Conservation (phyloP, 768 basidiomycete species). For the Mrakia blollopis region DNA sequence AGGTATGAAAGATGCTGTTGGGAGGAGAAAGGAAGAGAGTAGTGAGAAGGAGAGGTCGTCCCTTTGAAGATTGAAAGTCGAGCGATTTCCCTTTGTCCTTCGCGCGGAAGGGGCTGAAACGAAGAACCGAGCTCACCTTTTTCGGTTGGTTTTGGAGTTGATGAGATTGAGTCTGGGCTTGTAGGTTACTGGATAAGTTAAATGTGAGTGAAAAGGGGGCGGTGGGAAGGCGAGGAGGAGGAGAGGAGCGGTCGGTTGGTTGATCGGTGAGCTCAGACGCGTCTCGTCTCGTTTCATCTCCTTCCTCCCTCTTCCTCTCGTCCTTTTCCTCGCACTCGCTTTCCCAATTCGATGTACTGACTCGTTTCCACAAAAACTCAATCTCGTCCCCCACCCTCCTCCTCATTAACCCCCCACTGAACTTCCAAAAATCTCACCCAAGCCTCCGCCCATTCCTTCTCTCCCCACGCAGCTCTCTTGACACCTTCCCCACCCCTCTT, state of each 20-base stretch:
- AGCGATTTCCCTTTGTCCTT: background rate
- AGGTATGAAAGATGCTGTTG: background rate
- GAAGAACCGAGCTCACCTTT: background rate
- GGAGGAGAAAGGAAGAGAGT: background rate
- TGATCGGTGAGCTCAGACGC: too few relatives aligned
- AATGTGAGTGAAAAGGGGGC: background rate
- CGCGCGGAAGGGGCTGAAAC: background rate
- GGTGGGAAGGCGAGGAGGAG: too few relatives aligned
- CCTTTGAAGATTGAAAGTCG: background rate
- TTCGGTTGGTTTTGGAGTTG: background rate
- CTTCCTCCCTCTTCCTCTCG: too few relatives aligned
- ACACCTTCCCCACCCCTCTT: constrained; percentile 39
- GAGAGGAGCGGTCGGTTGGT: too few relatives aligned
- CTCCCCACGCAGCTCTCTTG: constrained; percentile 39
- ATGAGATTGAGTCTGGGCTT: background rate
- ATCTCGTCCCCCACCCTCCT: background rate
- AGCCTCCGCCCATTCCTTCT: constrained; percentile 41
- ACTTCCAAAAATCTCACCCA: constrained; percentile 46
- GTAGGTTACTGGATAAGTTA: too few relatives aligned
- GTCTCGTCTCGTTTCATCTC: too few relatives aligned
- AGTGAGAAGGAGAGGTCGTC: too few relatives aligned
- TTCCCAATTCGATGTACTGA: background rate
- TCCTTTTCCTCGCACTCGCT: background rate
- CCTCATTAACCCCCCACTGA: constrained; percentile 37
- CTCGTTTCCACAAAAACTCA: background rate